phyloP scores from a whole-genome alignment of 305 asterid genomes.

The Fraxinus floribunda region DNA sequence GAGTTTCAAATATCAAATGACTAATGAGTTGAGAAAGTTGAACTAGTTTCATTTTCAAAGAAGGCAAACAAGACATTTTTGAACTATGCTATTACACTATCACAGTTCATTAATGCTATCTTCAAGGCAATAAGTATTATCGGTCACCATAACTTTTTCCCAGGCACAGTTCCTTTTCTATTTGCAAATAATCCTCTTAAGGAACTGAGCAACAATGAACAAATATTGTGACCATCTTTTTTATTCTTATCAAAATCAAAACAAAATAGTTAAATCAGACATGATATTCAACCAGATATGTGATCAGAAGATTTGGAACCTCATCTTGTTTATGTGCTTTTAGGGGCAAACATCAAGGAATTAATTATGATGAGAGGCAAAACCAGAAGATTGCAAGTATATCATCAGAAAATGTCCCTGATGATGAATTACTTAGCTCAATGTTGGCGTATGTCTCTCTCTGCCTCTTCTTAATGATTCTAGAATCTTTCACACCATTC shows the following conservation, averaged over 20 bases:
- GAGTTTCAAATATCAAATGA: slow-evolving; percentile 3
- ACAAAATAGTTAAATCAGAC: neutral
- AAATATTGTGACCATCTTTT: slow-evolving; percentile 7
- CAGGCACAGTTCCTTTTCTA: neutral
- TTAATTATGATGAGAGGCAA: slow-evolving; percentile 29
- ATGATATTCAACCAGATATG: slow-evolving; percentile 6
- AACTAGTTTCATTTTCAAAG: slow-evolving; percentile 3
- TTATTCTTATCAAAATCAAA: neutral
- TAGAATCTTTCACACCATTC: slow-evolving; percentile 10
- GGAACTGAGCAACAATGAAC: neutral
- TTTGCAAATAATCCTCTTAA: neutral
- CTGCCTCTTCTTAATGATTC: slow-evolving; percentile 17
- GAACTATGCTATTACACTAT: neutral
- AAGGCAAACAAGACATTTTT: neutral
- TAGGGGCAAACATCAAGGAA: slow-evolving; percentile 50
- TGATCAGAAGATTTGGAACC: slow-evolving; percentile 19
- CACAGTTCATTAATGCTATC: slow-evolving; percentile 7
- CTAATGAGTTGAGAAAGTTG: neutral
- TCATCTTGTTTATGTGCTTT: slow-evolving; percentile 23
- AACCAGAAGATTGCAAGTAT: slow-evolving; percentile 36
- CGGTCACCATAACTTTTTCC: neutral
- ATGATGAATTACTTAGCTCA: slow-evolving; percentile 62
- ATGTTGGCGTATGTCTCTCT: slow-evolving; percentile 41
- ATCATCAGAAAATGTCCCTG: slow-evolving; percentile 41
- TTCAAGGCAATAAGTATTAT: slow-evolving; percentile 9